These are phyloP conservation scores for Cladobotryum protrusum DNA, from an alignment of 2,329 filamentous ascomycete species.

Conservation along the genomic window DNA sequence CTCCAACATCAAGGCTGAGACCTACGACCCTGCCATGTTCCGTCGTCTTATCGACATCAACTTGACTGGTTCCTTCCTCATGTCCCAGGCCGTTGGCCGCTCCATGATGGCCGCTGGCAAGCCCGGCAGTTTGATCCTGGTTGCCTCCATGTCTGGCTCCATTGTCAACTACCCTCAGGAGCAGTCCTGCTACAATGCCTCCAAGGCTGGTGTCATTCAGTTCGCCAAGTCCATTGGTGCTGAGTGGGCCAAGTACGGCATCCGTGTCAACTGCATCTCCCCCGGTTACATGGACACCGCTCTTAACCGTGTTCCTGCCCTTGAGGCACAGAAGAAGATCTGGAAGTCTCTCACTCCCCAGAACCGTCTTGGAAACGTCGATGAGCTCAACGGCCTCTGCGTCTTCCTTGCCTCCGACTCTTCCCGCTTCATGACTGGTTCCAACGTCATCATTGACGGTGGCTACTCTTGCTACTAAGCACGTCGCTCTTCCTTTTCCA, in stretches of 20 bases:
- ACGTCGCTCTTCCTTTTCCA: slow-evolving; percentile 2
- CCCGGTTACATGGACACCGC: slow-evolving; percentile 85
- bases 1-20: slow-evolving; percentile 78
- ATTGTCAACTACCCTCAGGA: slow-evolving; percentile 84
- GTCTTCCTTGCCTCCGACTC: slow-evolving; percentile 71
- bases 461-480: slow-evolving; percentile 58
- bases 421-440: slow-evolving; percentile 70
- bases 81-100: slow-evolving; percentile 65
- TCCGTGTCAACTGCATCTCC: slow-evolving; percentile 78
- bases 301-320: slow-evolving; percentile 68
- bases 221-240: slow-evolving; percentile 74
- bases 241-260: slow-evolving; percentile 76
- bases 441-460: slow-evolving; percentile 65
- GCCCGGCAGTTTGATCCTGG: slow-evolving; percentile 67
- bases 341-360: slow-evolving; percentile 71
- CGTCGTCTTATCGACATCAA: slow-evolving; percentile 77
- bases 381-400: slow-evolving; percentile 72
- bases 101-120: slow-evolving; percentile 67
- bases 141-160: slow-evolving; percentile 75
- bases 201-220: slow-evolving; percentile 74
- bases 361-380: slow-evolving; percentile 63
- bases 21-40: slow-evolving; percentile 70
- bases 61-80: slow-evolving; percentile 71
- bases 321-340: slow-evolving; percentile 77
- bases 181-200: slow-evolving; percentile 77